Evolutionary conservation across 257 asterid species (phyloP).

Genomic region (Scutellaria galericulata): DNA sequence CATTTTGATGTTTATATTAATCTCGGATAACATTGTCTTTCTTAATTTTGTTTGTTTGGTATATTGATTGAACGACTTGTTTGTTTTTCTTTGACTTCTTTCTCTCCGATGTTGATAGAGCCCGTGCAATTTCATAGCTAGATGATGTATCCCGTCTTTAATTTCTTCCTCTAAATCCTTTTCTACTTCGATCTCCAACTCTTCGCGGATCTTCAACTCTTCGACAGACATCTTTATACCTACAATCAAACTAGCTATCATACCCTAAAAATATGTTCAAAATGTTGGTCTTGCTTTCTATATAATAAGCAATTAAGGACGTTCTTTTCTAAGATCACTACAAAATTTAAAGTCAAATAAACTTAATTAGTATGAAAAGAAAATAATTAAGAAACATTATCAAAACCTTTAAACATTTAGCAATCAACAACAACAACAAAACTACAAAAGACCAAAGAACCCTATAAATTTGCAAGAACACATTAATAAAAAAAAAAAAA

Average conservation of each 20-base stretch:
- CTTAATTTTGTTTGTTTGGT: conserved; percentile 20
- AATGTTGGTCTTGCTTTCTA: neutral
- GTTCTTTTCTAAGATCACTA: no score
- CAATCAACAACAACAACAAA: neutral
- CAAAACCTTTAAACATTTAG: neutral
- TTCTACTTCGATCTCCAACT: conserved; percentile 61
- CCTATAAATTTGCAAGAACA: neutral
- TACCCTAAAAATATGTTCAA: neutral
- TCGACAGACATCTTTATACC: conserved; percentile 43
- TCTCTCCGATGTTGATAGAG: conserved; percentile 59
- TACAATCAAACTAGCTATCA: neutral
- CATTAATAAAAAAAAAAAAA: neutral
- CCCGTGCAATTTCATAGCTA: conserved; percentile 63
- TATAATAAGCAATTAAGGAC: neutral
- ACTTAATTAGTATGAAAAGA: no score
- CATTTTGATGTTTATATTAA: conserved; percentile 66
- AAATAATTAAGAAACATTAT: no score
- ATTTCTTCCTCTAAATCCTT: conserved; percentile 67
- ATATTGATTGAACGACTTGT: neutral
- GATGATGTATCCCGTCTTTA: conserved; percentile 60
- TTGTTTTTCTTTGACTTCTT: conserved; percentile 8
- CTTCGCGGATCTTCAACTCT: conserved; percentile 61
- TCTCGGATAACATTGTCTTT: conserved; percentile 44
- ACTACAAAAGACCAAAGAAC: neutral
- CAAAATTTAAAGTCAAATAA: no score